A percentile compares a stretch with the other conserved stretches of the same genome.
Conservation (phyloP, 2,329 filamentous ascomycete genomes). For the Arthrobotrys sinensis region DNA sequence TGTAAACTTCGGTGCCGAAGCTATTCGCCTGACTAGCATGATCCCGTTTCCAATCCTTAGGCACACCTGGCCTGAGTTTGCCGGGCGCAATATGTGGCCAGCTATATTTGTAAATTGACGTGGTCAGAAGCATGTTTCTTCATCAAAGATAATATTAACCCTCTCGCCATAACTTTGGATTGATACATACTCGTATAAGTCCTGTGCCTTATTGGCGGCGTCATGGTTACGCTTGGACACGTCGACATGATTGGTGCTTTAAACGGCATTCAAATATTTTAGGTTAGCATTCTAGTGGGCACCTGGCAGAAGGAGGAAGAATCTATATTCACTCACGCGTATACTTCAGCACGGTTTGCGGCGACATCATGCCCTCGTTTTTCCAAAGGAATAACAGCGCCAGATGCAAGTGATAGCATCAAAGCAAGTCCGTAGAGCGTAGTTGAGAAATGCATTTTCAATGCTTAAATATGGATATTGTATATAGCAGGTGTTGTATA, state of each 20-base stretch:
- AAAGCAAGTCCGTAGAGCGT: slow-evolving; percentile 9
- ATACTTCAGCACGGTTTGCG: not conserved
- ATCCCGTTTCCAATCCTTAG: not conserved
- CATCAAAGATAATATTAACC: not conserved
- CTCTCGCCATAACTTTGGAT: not conserved
- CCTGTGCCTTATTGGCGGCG: not conserved
- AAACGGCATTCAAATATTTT: too few species aligned
- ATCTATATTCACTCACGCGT: slow-evolving; percentile 14
- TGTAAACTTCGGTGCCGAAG: not conserved
- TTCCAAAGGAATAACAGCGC: slow-evolving; percentile 28
- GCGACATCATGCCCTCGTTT: slow-evolving; percentile 9
- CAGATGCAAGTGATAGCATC: slow-evolving; percentile 19
- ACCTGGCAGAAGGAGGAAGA: too few species aligned
- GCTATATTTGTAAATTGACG: not conserved
- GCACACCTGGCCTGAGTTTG: not conserved
- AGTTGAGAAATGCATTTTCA: slow-evolving; percentile 34
- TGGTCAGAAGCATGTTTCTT: not conserved
- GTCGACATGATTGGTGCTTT: slow-evolving; percentile 23
- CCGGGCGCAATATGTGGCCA: not conserved
- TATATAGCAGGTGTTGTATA: not conserved
- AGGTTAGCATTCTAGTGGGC: too few species aligned
- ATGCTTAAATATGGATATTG: not conserved
- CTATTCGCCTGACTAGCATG: not conserved
- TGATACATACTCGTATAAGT: slow-evolving; percentile 10
- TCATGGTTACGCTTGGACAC: slow-evolving; percentile 19